phyloP scores from a whole-genome alignment of 805 yeast genomes.

The Candida yuanshanica region DNA sequence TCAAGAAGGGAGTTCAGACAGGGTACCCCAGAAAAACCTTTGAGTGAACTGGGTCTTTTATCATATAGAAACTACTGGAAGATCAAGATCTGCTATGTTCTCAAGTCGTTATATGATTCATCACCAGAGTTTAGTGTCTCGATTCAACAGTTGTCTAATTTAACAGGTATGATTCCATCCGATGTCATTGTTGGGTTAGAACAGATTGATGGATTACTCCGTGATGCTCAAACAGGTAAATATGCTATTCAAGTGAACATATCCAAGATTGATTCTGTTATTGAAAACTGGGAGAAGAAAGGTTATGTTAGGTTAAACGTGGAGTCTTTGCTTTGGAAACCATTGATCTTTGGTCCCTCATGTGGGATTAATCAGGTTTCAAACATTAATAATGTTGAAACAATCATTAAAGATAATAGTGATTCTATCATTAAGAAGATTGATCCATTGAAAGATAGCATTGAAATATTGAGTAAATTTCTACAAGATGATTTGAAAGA shows the following conservation, averaged over 20 bases:
- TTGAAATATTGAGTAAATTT: slow-evolving; percentile 53
- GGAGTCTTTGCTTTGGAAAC: slow-evolving; percentile 66
- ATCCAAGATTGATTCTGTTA: slow-evolving; percentile 33
- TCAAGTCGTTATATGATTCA: slow-evolving; percentile 14
- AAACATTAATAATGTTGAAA: slow-evolving; percentile 29
- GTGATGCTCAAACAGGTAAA: slow-evolving; percentile 35
- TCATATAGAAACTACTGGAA: slow-evolving; percentile 90
- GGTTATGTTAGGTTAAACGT: slow-evolving; percentile 47
- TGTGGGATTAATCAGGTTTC: slow-evolving; percentile 63
- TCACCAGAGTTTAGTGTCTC: slow-evolving; percentile 30
- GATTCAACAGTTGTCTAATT: slow-evolving; percentile 53
- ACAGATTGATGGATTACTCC: slow-evolving; percentile 55
- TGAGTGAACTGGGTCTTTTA: slow-evolving; percentile 77
- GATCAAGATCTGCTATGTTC: slow-evolving; percentile 45
- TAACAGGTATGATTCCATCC: slow-evolving; percentile 81
- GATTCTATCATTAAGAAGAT: slow-evolving; percentile 5
- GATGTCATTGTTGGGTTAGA: slow-evolving; percentile 88
- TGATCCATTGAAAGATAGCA: slow-evolving; percentile 37
- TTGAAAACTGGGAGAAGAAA: slow-evolving; percentile 49
- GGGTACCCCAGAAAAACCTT: slow-evolving; percentile 95
- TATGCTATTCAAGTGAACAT: slow-evolving; percentile 54
- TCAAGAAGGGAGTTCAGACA: slow-evolving; percentile 67
- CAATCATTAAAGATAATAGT: slow-evolving; percentile 11
- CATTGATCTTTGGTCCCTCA: slow-evolving; percentile 77
- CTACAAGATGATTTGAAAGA: slow-evolving; percentile 65